These are phyloP conservation scores for Paracamarosporium sp. DNA, from an alignment of 2,329 filamentous ascomycete genomes.

Conservation along the genomic window DNA sequence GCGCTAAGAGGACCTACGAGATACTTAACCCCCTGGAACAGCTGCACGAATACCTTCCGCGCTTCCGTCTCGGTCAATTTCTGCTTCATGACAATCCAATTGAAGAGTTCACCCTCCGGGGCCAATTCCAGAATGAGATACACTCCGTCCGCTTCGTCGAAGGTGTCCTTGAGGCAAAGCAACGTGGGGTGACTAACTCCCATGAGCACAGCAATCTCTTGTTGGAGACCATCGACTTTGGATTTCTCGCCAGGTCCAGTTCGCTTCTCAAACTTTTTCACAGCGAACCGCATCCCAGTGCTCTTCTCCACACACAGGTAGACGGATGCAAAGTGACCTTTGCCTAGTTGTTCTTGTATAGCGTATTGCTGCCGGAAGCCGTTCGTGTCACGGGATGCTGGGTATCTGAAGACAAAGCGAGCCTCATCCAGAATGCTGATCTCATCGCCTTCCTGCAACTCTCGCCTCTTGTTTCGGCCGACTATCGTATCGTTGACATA, in stretches of 20 bases:
- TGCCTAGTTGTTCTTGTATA: conserved; percentile 83
- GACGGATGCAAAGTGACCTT: conserved; percentile 94
- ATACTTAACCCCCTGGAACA: conserved; percentile 95
- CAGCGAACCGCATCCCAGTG: conserved; percentile 82
- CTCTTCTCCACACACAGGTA: conserved; percentile 88
- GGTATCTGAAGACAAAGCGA: conserved; percentile 91
- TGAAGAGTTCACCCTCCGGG: conserved; percentile 93
- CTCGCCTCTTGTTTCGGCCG: conserved; percentile 88
- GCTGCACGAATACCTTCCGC: conserved; percentile 84
- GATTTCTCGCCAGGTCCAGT: conserved; percentile 81
- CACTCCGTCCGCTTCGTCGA: conserved; percentile 87
- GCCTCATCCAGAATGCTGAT: conserved; percentile 85
- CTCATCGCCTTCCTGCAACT: conserved; percentile 88
- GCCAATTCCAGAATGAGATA: conserved; percentile 92
- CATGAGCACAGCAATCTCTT: conserved; percentile 97
- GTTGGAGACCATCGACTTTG: conserved; percentile 85
- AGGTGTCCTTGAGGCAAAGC: conserved; percentile 92
- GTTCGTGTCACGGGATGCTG: conserved; percentile 64
- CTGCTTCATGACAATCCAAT: conserved; percentile 88
- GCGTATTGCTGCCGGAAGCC: conserved; percentile 87
- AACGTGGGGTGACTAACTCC: conserved; percentile 95
- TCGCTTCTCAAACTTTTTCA: conserved; percentile 92
- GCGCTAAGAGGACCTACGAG: conserved; percentile 65
- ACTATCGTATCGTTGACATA: conserved; percentile 93
- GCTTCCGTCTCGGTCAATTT: conserved; percentile 86